Evolutionary conservation across 2,329 filamentous ascomycete species (phyloP).

Genomic region (Paracoccidioides lutzii): DNA sequence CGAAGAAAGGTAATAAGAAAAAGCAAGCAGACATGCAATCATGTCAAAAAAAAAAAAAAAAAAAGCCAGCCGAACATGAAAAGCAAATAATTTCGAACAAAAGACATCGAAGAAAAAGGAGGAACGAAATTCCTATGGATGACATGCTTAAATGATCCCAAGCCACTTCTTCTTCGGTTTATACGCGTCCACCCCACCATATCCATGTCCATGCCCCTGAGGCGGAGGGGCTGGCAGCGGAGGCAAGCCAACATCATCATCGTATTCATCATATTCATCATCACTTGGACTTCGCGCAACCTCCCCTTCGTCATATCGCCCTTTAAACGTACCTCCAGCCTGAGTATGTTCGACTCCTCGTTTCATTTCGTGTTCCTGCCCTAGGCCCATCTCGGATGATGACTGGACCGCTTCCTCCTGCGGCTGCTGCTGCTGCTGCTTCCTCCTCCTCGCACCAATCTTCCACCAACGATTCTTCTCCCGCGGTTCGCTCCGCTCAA

Average conservation of each 20-base stretch:
- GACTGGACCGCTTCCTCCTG: not conserved
- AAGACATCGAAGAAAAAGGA: not conserved
- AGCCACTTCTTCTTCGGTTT: slow-evolving; percentile 16
- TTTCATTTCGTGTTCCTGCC: not conserved
- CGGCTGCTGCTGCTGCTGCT: slow-evolving; percentile 15
- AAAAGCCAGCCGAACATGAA: not conserved
- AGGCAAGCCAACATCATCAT: not conserved
- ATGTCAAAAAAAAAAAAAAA: too few species aligned
- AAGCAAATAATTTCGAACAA: not conserved
- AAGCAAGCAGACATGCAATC: too few species aligned
- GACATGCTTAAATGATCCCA: slow-evolving; percentile 10
- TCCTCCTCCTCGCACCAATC: slow-evolving; percentile 12
- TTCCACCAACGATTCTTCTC: slow-evolving; percentile 27
- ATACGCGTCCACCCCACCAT: slow-evolving; percentile 22
- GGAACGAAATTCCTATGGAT: not conserved
- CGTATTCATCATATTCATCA: not conserved
- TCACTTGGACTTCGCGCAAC: not conserved
- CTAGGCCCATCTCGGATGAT: not conserved
- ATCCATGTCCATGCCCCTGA: slow-evolving; percentile 12
- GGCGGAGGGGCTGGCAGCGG: not conserved
- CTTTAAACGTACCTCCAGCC: slow-evolving; percentile 1
- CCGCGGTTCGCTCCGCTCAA: slow-evolving; percentile 24
- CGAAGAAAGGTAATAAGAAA: too few species aligned
- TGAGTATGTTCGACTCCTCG: not conserved
- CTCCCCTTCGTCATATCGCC: not conserved